Conservation (phyloP, 1,139 yeast species). For the Blastobotrys apis region DNA sequence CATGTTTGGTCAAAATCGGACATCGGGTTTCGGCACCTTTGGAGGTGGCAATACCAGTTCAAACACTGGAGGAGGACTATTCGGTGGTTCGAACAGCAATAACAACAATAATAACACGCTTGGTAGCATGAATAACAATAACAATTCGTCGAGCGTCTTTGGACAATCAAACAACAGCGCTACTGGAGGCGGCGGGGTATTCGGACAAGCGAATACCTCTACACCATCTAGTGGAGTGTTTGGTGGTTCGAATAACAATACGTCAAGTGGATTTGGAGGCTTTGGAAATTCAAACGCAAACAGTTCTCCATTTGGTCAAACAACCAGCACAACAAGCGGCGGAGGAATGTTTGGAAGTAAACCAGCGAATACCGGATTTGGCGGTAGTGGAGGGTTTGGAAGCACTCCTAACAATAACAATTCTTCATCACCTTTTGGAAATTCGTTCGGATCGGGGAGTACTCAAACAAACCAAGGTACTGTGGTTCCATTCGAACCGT, state of each 20-base stretch:
- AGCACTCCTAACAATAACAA: conserved; percentile 12
- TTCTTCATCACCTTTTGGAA: conserved; percentile 12
- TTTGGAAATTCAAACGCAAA: conserved; percentile 31
- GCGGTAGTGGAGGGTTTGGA: conserved; percentile 19
- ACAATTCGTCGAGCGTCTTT: conserved; percentile 11
- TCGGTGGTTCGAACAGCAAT: conserved; percentile 30
- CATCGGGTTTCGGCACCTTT: conserved; percentile 28
- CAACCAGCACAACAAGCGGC: conserved; percentile 14
- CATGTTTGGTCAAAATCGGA: conserved; percentile 29
- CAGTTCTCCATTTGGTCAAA: conserved; percentile 9
- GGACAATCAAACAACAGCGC: conserved; percentile 16
- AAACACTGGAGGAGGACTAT: conserved; percentile 28
- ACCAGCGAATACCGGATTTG: conserved; percentile 34
- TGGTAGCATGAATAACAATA: conserved; percentile 20
- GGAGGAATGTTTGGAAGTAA: conserved; percentile 18
- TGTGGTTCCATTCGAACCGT: conserved; percentile 54
- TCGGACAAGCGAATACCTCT: conserved; percentile 31
- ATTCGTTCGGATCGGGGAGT: conserved; percentile 19
- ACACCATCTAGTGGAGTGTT: conserved; percentile 13
- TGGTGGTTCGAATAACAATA: conserved; percentile 12
- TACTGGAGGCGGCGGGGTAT: conserved; percentile 34
- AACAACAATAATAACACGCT: conserved; percentile 29
- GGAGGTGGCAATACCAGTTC: conserved; percentile 33
- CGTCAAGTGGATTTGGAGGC: conserved; percentile 32
- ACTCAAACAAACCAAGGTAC: conserved; percentile 54